Base-by-base conservation (phyloP, 2,329 filamentous ascomycete genomes). In the Fusarium graminum region DNA sequence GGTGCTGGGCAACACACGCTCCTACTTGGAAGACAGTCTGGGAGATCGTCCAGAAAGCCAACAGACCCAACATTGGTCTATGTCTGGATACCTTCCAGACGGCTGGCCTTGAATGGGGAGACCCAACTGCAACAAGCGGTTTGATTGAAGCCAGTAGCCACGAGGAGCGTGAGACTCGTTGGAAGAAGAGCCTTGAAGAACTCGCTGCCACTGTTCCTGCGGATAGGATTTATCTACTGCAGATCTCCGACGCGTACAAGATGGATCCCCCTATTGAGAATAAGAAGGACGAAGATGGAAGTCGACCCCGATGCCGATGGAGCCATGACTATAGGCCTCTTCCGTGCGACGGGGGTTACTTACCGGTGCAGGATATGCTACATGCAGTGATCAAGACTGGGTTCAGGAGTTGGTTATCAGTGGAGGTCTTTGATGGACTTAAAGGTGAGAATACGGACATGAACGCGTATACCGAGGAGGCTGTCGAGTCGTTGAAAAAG, bases 1-100 rank as follows among this genome's bases (percentile, higher is more conserved):
- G 90, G 90, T 92, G 90, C 77, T 94, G 91, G 91, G 88, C 88
- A 0, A 92, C 90, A 0, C 85, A 88, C 46, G 89, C 90, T 0
- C 85, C 88, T 0, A 82, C 79, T 1, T 94, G 91, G 91, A 85
- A 84, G 65, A 83, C 88, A 46, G 88, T 89, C 1, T 93, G 90
- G 89, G 79, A 85, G 3, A 88, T 93, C 13, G 88, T 92, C 6
- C 72, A 84, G 63, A 81, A 81, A 42, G 89, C 88, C 3, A 79
- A 91, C 66, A 78, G 88, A 4, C 80, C 82, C 0, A 93, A 94
- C 62, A 80, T 93, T 12, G 91, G 91, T 0, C 79, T 94, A 0
- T 94, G 91, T 67, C 83, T 94, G 2, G 91, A 94, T 69, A 93
- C 90, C 0, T 94, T 94, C 78, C 90, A 94, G 73, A 89, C 86